Conservation (phyloP, 129 eudicot species). For the Kitagawia praeruptora region DNA sequence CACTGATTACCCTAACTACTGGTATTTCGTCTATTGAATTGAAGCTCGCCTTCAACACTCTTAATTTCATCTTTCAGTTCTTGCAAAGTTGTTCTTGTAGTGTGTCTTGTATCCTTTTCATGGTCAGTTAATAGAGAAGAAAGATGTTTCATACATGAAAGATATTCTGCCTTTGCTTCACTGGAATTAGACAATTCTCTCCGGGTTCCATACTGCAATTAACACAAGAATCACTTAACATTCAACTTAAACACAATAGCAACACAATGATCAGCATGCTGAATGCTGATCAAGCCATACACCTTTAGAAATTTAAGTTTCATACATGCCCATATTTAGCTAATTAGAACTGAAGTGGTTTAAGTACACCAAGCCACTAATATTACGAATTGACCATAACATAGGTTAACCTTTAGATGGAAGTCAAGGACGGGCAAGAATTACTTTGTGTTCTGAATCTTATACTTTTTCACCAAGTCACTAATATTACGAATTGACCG, state of each 20-base stretch:
- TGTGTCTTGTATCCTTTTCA: neutral
- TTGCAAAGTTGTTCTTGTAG: conserved; percentile 24
- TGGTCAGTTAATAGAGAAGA: conserved; percentile 18
- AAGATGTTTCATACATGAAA: conserved; percentile 56
- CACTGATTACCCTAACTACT: neutral
- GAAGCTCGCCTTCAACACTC: conserved; percentile 43
- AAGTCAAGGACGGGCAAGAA: neutral
- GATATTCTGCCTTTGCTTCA: conserved; percentile 55
- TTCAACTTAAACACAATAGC: neutral
- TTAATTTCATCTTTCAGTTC: conserved; percentile 52
- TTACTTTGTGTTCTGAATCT: neutral
- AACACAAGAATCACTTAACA: conserved; percentile 6
- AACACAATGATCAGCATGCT: neutral
- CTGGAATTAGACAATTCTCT: conserved; percentile 23
- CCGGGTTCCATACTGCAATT: conserved; percentile 43
- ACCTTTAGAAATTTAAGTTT: neutral
- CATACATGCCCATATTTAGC: neutral
- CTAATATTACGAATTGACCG: neutral
- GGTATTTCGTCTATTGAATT: neutral
- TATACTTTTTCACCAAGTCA: neutral
- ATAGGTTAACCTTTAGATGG: too few relatives aligned
- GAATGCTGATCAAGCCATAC: neutral
- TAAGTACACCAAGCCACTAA: neutral
- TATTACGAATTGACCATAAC: too few relatives aligned
- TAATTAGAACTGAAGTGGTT: neutral